Evolutionary conservation across 768 basidiomycete species (phyloP).

Genomic region (Agaricus subrufescens): DNA sequence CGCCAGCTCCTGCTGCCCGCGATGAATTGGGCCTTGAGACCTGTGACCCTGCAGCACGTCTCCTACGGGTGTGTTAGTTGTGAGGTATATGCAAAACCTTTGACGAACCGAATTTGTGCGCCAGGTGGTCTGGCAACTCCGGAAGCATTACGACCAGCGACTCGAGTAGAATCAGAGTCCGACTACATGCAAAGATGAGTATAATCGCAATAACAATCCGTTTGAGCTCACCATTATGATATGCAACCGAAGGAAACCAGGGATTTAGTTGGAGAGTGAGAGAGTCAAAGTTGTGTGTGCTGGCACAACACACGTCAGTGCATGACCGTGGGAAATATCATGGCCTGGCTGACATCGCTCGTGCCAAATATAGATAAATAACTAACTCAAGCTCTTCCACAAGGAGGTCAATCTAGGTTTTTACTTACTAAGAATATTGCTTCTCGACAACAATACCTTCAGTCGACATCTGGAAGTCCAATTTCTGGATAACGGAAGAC

Average conservation of each 20-base stretch:
- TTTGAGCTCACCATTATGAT: constrained; percentile 33
- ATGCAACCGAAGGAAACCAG: constrained; percentile 13
- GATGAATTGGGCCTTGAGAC: constrained; percentile 77
- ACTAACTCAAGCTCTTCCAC: background rate
- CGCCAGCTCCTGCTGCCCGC: constrained; percentile 91
- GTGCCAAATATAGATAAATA: constrained; percentile 1
- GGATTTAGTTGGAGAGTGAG: constrained; percentile 11
- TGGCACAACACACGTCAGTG: constrained; percentile 21
- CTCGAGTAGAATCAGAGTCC: constrained; percentile 68
- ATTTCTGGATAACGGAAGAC: background rate
- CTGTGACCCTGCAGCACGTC: constrained; percentile 65
- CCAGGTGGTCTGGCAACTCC: constrained; percentile 71
- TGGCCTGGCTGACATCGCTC: constrained; percentile 24
- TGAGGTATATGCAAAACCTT: background rate
- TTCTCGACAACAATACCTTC: no score
- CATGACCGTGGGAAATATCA: constrained; percentile 24
- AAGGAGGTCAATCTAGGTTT: no score
- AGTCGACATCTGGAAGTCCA: background rate
- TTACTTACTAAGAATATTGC: no score
- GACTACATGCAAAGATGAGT: constrained; percentile 40
- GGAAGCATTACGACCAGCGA: constrained; percentile 35
- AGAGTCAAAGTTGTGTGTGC: constrained; percentile 21
- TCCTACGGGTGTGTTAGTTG: constrained; percentile 34
- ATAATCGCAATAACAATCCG: background rate
- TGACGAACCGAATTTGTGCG: constrained; percentile 72